Evolutionary conservation across 306 rosid genomes (phyloP).

Genomic region (Lagenaria siceraria): DNA sequence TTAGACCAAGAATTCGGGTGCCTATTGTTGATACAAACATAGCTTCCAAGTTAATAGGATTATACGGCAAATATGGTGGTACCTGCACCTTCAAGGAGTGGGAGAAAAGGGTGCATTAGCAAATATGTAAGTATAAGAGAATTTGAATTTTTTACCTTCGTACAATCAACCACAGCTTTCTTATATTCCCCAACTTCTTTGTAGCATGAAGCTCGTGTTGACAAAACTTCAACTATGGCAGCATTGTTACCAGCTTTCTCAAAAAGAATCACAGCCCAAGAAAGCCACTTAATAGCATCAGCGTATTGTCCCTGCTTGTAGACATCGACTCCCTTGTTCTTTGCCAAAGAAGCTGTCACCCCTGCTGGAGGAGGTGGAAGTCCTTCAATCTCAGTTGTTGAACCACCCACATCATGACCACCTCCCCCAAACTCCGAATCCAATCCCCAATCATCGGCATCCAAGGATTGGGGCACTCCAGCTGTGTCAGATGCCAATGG

Average conservation of each 20-base stretch:
- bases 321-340: conserved; percentile 79
- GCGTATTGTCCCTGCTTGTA: conserved; percentile 96
- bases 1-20: neutral
- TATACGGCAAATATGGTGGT: neutral
- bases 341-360: conserved; percentile 54
- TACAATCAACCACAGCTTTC: conserved; percentile 95
- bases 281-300: conserved; percentile 96
- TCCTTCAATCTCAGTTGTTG: conserved; percentile 92
- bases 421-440: conserved; percentile 62
- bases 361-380: conserved; percentile 98
- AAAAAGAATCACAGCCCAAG: conserved; percentile 78
- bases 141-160: conserved; percentile 41
- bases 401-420: conserved; percentile 41
- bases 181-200: conserved; percentile 98
- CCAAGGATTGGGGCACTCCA: conserved; percentile 33
- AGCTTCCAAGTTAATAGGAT: neutral
- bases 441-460: conserved; percentile 72
- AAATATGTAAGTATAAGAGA: neutral
- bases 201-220: conserved; percentile 92
- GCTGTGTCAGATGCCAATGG: conserved; percentile 8
- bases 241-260: conserved; percentile 60
- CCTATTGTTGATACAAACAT: neutral
- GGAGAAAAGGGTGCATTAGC: neutral
- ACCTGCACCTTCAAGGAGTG: neutral
- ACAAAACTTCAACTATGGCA: conserved; percentile 47